Evolutionary conservation across 2,329 filamentous ascomycete genomes (phyloP).

Genomic region (Colletotrichum tanaceti): DNA sequence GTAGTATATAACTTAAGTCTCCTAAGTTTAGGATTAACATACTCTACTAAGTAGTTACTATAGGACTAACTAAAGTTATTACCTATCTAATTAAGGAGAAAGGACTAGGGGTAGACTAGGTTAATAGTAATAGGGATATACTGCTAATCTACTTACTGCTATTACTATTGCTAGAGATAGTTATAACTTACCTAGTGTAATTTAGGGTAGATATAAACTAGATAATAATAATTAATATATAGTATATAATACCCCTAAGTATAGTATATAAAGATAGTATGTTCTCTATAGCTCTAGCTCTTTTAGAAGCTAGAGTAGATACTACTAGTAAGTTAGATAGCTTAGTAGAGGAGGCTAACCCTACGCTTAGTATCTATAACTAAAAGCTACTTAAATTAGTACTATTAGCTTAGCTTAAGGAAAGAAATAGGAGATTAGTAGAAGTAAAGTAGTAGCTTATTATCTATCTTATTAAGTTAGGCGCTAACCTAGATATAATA

Average conservation of each 20-base stretch:
- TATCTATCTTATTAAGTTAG: not conserved
- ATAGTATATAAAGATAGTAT: not conserved
- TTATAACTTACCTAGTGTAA: not conserved
- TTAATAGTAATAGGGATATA: not conserved
- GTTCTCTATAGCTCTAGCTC: too few relatives aligned
- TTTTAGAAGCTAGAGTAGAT: too few relatives aligned
- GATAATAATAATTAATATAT: slow-evolving; percentile 2
- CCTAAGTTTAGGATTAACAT: not conserved
- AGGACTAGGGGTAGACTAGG: not conserved
- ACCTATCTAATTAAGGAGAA: slow-evolving; percentile 8
- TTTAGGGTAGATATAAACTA: not conserved
- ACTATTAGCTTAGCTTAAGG: too few relatives aligned
- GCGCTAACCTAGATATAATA: not conserved
- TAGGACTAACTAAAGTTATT: not conserved
- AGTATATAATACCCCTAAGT: not conserved
- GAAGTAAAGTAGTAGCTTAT: not conserved
- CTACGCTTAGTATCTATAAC: too few relatives aligned
- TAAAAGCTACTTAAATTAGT: not conserved
- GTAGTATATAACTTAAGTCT: not conserved
- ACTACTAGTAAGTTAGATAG: too few relatives aligned
- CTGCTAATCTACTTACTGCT: too few relatives aligned
- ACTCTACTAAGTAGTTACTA: not conserved
- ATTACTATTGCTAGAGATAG: not conserved
- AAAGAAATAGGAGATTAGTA: not conserved
- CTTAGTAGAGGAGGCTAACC: too few relatives aligned